Evolutionary conservation across 371 early-diverging fungal genomes (phyloP).

Genomic region (Saksenaea vasiformis): DNA sequence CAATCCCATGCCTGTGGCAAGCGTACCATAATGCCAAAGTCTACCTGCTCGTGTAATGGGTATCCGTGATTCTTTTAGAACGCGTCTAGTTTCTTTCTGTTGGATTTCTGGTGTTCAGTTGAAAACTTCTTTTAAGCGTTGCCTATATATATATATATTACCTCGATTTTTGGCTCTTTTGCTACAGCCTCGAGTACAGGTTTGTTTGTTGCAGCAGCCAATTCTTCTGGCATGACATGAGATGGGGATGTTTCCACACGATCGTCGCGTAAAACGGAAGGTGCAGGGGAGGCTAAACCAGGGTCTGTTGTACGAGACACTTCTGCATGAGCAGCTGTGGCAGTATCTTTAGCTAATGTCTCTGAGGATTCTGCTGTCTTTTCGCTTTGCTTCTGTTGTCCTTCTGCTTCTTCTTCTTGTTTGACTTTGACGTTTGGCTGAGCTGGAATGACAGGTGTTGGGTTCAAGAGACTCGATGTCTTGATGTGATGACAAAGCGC

Average conservation of each 20-base stretch:
- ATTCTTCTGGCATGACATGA: not conserved
- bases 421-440: too few relatives aligned
- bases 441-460: slow-evolving; percentile 24
- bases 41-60: slow-evolving; percentile 67
- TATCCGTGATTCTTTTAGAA: slow-evolving; percentile 60
- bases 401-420: not conserved
- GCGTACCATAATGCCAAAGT: slow-evolving; percentile 69
- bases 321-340: not conserved
- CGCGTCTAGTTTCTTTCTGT: slow-evolving; percentile 12
- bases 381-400: not conserved
- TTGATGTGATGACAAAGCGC: slow-evolving; percentile 39
- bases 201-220: slow-evolving; percentile 8
- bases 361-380: not conserved
- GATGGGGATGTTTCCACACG: not conserved
- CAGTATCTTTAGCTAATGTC: not conserved
- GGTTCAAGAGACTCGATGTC: slow-evolving; percentile 46
- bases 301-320: not conserved
- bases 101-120: slow-evolving; percentile 4
- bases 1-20: slow-evolving; percentile 75
- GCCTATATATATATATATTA: not conserved
- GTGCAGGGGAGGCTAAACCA: not conserved
- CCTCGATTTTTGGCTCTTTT: not conserved
- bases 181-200: slow-evolving; percentile 9
- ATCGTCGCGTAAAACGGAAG: not conserved
- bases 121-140: not conserved